Evolutionary conservation across 306 rosid genomes (phyloP).

Genomic region (Elaeagnus macrophylla): DNA sequence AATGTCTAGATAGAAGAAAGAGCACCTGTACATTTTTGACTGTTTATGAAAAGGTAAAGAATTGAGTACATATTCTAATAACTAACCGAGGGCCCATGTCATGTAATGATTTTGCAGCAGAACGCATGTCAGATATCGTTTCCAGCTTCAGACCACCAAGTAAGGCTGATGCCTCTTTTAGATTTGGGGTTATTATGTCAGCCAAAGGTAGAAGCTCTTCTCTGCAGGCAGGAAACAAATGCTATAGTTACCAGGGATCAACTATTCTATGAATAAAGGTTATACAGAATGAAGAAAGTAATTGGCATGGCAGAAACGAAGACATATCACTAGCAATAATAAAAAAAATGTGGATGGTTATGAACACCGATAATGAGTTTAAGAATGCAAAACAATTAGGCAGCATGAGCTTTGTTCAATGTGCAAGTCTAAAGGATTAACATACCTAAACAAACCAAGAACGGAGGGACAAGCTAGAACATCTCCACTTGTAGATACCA

Average conservation of each 20-base stretch:
- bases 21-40: too few species aligned
- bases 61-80: slow-evolving; percentile 7
- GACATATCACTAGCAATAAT: background rate
- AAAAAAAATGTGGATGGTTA: background rate
- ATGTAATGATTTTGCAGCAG: slow-evolving; percentile 69
- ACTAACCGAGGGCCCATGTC: slow-evolving; percentile 80
- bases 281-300: background rate
- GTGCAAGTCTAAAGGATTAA: slow-evolving; percentile 1
- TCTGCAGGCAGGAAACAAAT: slow-evolving; percentile 46
- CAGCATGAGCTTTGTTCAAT: slow-evolving; percentile 10
- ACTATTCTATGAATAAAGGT: background rate
- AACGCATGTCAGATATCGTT: slow-evolving; percentile 75
- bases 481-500: slow-evolving; percentile 93
- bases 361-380: background rate
- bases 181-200: slow-evolving; percentile 80
- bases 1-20: too few species aligned
- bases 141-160: slow-evolving; percentile 56
- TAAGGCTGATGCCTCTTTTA: slow-evolving; percentile 80
- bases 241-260: slow-evolving; percentile 1
- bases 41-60: background rate
- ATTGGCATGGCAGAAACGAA: background rate
- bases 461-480: slow-evolving; percentile 62
- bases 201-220: slow-evolving; percentile 82
- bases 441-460: slow-evolving; percentile 63
- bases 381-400: background rate